Percentiles rank a stretch among this genome's conserved stretches.
phyloP scores from a whole-genome alignment of 2,329 filamentous ascomycete species.

The Dactylellina haptotyla region DNA sequence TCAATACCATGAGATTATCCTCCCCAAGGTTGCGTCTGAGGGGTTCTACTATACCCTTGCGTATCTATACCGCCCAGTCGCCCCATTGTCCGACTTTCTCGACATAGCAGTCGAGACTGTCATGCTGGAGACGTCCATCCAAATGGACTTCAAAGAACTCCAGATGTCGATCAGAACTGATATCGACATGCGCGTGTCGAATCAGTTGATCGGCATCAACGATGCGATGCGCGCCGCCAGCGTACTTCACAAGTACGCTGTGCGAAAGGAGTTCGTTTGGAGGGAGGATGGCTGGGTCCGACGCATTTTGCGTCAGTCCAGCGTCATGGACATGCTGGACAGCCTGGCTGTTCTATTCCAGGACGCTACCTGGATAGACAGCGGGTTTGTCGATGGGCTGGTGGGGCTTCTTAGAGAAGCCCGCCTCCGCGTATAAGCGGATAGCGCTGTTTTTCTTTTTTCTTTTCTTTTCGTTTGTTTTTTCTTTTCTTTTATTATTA shows the following conservation, averaged over 20 bases:
- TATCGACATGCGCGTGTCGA: not conserved
- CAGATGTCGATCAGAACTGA: not conserved
- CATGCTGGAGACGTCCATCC: not conserved
- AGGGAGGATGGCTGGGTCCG: constrained; percentile 11
- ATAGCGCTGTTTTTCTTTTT: not conserved
- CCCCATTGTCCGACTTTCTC: not conserved
- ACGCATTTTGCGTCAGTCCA: not conserved
- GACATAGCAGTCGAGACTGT: not conserved
- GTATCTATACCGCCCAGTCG: not conserved
- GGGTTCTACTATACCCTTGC: constrained; percentile 11
- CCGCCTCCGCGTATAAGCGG: not conserved
- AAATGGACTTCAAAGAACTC: not conserved
- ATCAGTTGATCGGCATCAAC: not conserved
- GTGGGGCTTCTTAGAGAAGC: not conserved
- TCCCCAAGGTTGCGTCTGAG: not conserved
- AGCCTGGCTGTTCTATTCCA: not conserved
- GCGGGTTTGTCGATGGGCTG: not conserved
- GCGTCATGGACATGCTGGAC: not conserved
- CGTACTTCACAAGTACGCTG: not conserved
- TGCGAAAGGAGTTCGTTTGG: constrained; percentile 11
- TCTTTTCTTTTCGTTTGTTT: not conserved
- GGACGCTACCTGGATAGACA: not conserved
- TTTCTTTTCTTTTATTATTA: not conserved
- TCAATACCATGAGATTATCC: not conserved
- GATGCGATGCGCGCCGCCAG: constrained; percentile 16